Conservation (phyloP, 2,329 filamentous ascomycete species). For the Monilinia polystroma region DNA sequence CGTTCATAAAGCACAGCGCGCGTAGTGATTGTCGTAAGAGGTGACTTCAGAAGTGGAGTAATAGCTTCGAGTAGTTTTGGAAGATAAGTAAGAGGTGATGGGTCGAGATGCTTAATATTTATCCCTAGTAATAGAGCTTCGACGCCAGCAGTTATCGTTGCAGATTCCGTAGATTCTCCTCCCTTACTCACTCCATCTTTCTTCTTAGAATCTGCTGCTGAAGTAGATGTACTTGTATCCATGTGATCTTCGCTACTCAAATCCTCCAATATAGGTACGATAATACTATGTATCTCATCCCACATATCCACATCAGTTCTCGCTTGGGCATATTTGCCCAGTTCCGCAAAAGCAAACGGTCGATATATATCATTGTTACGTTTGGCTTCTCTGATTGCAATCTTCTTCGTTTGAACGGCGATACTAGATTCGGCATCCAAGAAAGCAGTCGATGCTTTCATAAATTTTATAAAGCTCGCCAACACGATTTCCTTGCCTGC, state of each 20-base stretch:
- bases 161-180: conserved; percentile 33
- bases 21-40: conserved; percentile 37
- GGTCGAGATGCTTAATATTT: conserved; percentile 34
- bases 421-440: conserved; percentile 54
- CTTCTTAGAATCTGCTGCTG: conserved; percentile 2
- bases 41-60: conserved; percentile 32
- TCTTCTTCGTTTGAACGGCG: conserved; percentile 71
- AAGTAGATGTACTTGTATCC: conserved; percentile 55
- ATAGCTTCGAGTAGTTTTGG: conserved; percentile 34
- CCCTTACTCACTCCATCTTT: conserved; percentile 34
- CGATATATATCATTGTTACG: conserved; percentile 85
- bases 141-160: conserved; percentile 38
- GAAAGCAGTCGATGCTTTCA: conserved; percentile 59
- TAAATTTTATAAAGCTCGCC: conserved; percentile 75
- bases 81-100: conserved; percentile 34
- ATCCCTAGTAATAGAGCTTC: conserved; percentile 38
- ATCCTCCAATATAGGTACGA: conserved; percentile 61
- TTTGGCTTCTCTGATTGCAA: conserved; percentile 82
- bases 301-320: conserved; percentile 70
- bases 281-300: conserved; percentile 62
- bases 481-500: conserved; percentile 85
- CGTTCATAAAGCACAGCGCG: conserved; percentile 38
- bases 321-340: conserved; percentile 71
- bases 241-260: conserved; percentile 40
- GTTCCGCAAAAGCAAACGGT: conserved; percentile 67